Conservation (phyloP, 139 green algal species). For the Limnomonas spitsbergensis region DNA sequence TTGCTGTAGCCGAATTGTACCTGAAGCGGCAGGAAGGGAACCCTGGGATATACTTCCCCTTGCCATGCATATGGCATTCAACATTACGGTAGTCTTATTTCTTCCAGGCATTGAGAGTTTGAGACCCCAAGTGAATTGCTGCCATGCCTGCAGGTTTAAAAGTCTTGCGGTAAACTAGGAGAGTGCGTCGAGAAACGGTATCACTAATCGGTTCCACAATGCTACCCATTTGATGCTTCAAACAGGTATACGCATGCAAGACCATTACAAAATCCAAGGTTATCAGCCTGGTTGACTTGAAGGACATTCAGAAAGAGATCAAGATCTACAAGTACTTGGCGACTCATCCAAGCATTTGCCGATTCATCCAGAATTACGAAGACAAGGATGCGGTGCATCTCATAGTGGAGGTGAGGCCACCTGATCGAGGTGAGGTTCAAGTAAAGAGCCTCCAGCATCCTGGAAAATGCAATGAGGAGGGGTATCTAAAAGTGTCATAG, state of each 20-base stretch:
- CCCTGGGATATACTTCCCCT: too few species aligned
- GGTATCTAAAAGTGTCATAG: too few species aligned
- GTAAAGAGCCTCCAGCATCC: not conserved
- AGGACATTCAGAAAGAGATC: not conserved
- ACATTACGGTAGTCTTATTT: too few species aligned
- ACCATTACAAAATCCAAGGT: conserved; percentile 4
- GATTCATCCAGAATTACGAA: not conserved
- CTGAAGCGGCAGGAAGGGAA: not conserved
- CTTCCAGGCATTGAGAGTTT: too few species aligned
- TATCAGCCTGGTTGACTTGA: not conserved
- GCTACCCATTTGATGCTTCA: too few species aligned
- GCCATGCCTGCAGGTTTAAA: too few species aligned
- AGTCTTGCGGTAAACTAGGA: too few species aligned
- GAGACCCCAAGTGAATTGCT: too few species aligned
- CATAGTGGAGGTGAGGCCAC: conserved; percentile 1
- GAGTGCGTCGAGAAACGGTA: too few species aligned
- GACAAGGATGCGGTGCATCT: not conserved
- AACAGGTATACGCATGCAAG: not conserved
- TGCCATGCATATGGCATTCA: too few species aligned
- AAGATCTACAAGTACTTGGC: not conserved
- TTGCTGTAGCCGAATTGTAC: not conserved
- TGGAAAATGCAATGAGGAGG: too few species aligned
- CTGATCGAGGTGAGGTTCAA: not conserved
- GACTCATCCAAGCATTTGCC: not conserved
- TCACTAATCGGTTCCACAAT: too few species aligned